A percentile compares a stretch with the other conserved stretches of the same genome.
phyloP scores from a whole-genome alignment of 1,139 yeast species.

The Hansenula anomala region DNA sequence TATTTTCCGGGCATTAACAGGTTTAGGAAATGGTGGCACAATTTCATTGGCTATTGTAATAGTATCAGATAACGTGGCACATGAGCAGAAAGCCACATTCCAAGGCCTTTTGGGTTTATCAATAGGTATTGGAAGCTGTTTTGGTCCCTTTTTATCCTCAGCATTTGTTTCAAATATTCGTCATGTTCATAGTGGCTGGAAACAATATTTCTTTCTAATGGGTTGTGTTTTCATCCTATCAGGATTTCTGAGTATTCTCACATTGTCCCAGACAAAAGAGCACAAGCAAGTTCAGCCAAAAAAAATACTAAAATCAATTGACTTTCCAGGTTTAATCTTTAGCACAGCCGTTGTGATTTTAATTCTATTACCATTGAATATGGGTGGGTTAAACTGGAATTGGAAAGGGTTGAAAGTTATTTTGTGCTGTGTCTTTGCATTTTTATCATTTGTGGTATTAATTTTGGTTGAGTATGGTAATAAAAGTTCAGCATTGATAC shows the following conservation, averaged over 20 bases:
- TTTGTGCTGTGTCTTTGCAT: conserved; percentile 38
- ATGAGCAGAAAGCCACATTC: conserved; percentile 32
- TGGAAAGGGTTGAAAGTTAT: conserved; percentile 47
- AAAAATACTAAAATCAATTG: conserved; percentile 29
- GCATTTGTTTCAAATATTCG: conserved; percentile 32
- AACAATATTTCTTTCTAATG: conserved; percentile 39
- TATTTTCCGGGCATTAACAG: conserved; percentile 31
- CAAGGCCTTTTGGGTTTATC: conserved; percentile 40
- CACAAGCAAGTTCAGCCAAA: conserved; percentile 29
- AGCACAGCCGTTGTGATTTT: conserved; percentile 35
- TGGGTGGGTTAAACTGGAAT: conserved; percentile 42
- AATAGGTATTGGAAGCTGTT: conserved; percentile 45
- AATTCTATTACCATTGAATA: conserved; percentile 39
- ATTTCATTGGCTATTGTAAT: conserved; percentile 30
- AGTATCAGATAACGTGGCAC: conserved; percentile 30
- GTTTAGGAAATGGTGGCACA: conserved; percentile 34
- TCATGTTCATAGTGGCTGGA: conserved; percentile 34
- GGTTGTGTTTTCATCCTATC: conserved; percentile 35
- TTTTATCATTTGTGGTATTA: conserved; percentile 32
- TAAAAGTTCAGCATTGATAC: conserved; percentile 48
- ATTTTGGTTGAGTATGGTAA: conserved; percentile 41
- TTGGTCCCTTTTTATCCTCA: conserved; percentile 54
- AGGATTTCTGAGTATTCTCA: background rate
- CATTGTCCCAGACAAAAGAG: conserved; percentile 1
- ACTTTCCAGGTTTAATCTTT: conserved; percentile 39